Conservation (phyloP, 352 stramenopile genomes). For the Phytophthora colocasiae region DNA sequence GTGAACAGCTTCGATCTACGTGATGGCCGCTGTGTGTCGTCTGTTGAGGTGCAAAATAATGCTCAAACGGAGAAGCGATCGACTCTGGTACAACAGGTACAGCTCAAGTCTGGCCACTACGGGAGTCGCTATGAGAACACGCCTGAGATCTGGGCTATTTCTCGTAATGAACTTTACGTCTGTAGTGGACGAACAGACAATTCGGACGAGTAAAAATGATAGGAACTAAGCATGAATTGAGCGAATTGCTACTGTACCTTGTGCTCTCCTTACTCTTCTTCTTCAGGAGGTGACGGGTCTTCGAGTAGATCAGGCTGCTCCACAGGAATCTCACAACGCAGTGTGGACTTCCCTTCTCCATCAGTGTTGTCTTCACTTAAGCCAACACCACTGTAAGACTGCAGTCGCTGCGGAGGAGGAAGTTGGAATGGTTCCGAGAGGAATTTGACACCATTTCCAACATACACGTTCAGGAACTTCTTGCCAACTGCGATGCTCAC, state of each 20-base stretch:
- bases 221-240: slow-evolving; percentile 13
- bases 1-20: slow-evolving; percentile 44
- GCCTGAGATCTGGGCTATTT: slow-evolving; percentile 52
- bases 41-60: slow-evolving; percentile 22
- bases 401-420: slow-evolving; percentile 54
- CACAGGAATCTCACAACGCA: slow-evolving; percentile 64
- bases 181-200: slow-evolving; percentile 30
- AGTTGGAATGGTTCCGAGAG: slow-evolving; percentile 67
- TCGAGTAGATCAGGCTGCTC: slow-evolving; percentile 84
- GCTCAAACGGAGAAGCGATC: slow-evolving; percentile 10
- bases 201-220: background rate
- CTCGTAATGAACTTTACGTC: slow-evolving; percentile 47
- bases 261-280: slow-evolving; percentile 49
- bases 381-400: slow-evolving; percentile 57
- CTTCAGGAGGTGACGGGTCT: slow-evolving; percentile 72
- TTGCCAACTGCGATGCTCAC: slow-evolving; percentile 87
- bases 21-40: slow-evolving; percentile 30
- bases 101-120: slow-evolving; percentile 24
- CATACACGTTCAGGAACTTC: slow-evolving; percentile 92
- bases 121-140: slow-evolving; percentile 18
- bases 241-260: slow-evolving; percentile 1
- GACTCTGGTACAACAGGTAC: slow-evolving; percentile 47
- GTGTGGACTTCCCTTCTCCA: slow-evolving; percentile 43
- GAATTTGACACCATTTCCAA: slow-evolving; percentile 86
- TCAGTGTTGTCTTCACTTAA: slow-evolving; percentile 42